phyloP scores from a whole-genome alignment of 2,329 filamentous ascomycete species.

The Beauveria caledonica region DNA sequence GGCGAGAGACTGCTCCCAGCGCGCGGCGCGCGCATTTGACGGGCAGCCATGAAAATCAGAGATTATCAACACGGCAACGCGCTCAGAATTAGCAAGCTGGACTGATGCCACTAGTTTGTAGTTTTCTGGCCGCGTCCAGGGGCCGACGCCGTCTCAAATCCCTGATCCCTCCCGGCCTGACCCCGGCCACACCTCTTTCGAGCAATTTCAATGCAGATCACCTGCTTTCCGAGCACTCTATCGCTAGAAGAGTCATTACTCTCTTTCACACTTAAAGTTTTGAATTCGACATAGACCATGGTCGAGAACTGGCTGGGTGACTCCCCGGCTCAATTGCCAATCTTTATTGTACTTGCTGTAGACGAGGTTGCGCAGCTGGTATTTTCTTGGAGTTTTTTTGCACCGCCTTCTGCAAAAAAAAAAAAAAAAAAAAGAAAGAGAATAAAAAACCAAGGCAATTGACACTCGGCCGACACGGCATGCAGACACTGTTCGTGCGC shows the following conservation, averaged over 20 bases:
- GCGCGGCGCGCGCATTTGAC: not conserved
- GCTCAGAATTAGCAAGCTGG: not conserved
- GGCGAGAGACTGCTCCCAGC: not conserved
- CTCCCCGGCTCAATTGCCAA: not conserved
- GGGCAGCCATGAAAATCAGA: not conserved
- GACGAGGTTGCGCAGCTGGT: not conserved
- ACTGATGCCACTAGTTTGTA: not conserved
- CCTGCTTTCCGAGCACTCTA: not conserved
- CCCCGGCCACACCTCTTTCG: not conserved
- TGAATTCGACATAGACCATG: not conserved
- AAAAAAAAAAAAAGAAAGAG: not conserved
- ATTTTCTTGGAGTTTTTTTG: not conserved
- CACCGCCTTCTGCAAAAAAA: not conserved
- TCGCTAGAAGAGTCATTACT: not conserved
- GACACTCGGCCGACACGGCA: not conserved
- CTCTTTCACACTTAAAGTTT: too few relatives aligned
- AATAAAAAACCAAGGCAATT: not conserved
- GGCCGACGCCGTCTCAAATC: not conserved
- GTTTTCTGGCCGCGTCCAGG: not conserved
- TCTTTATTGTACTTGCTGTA: not conserved
- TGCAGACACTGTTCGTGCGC: not conserved
- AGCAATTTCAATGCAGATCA: not conserved
- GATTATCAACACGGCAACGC: not conserved
- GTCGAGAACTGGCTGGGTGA: not conserved
- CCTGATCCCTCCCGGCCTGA: not conserved